phyloP scores from a whole-genome alignment of 371 early-diverging fungal genomes.

The Mucor mucedo region DNA sequence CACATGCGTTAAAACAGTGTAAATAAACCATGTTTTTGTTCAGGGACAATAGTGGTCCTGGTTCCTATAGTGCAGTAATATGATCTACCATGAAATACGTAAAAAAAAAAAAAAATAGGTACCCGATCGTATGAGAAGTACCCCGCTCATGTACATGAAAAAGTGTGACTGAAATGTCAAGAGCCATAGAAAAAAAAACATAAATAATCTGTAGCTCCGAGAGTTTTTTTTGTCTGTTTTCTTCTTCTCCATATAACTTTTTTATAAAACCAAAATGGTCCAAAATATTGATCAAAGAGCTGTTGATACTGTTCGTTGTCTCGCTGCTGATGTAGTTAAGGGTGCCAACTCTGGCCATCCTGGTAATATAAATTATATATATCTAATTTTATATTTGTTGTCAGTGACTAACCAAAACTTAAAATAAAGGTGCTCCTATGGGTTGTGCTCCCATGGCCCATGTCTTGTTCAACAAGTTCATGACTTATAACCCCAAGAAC shows the following conservation, averaged over 20 bases:
- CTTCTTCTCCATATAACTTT: background rate
- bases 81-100: too few relatives aligned
- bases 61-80: too few relatives aligned
- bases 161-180: too few relatives aligned
- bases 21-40: too few relatives aligned
- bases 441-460: conserved; percentile 98
- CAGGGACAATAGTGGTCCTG: too few relatives aligned
- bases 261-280: conserved; percentile 33
- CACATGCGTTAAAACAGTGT: too few relatives aligned
- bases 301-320: conserved; percentile 93
- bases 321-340: conserved; percentile 95
- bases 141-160: too few relatives aligned
- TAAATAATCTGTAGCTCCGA: too few relatives aligned
- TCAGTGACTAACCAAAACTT: background rate
- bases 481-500: conserved; percentile 87
- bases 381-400: background rate
- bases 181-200: too few relatives aligned
- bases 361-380: conserved; percentile 51
- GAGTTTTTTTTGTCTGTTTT: background rate
- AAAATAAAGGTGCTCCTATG: conserved; percentile 88
- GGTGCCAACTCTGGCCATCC: conserved; percentile 98
- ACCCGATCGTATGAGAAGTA: too few relatives aligned
- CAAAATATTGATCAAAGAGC: conserved; percentile 66
- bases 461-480: conserved; percentile 85
- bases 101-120: too few relatives aligned